These are phyloP conservation scores for Sporothrix inflata DNA, from an alignment of 2,329 filamentous ascomycete species.

Conservation along the genomic window DNA sequence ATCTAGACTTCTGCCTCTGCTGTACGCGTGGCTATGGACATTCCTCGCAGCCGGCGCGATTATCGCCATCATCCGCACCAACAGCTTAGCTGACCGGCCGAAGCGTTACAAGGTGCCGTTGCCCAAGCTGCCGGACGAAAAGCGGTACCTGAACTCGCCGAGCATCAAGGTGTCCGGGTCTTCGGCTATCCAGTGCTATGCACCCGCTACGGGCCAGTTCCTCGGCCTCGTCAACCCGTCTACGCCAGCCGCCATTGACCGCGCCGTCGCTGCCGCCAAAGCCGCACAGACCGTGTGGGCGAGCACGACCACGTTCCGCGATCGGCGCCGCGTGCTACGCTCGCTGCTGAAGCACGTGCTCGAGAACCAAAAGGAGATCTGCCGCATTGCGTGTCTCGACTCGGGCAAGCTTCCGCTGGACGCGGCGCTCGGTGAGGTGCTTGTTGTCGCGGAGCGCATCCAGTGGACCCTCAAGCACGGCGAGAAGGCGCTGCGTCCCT, in stretches of 20 bases:
- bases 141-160: slow-evolving; percentile 41
- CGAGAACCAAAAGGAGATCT: slow-evolving; percentile 86
- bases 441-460: slow-evolving; percentile 91
- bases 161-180: slow-evolving; percentile 58
- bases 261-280: slow-evolving; percentile 72
- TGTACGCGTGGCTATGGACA: slow-evolving; percentile 28
- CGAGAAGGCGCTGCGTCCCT: slow-evolving; percentile 74
- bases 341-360: slow-evolving; percentile 82
- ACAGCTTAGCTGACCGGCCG: slow-evolving; percentile 42
- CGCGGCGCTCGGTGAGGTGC: slow-evolving; percentile 88
- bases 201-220: slow-evolving; percentile 83
- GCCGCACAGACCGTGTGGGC: slow-evolving; percentile 79
- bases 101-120: slow-evolving; percentile 63
- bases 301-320: slow-evolving; percentile 71
- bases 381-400: slow-evolving; percentile 82
- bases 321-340: slow-evolving; percentile 77
- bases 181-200: slow-evolving; percentile 78
- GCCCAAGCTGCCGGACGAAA: slow-evolving; percentile 63
- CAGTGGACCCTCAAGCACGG: slow-evolving; percentile 93
- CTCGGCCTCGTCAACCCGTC: slow-evolving; percentile 79
- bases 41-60: slow-evolving; percentile 19
- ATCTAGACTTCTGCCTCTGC: not conserved
- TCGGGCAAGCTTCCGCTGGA: slow-evolving; percentile 97
- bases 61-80: slow-evolving; percentile 35
- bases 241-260: slow-evolving; percentile 76